phyloP scores from a whole-genome alignment of 495 filamentous ascomycete species.

The Aspergillus ellipticus region DNA sequence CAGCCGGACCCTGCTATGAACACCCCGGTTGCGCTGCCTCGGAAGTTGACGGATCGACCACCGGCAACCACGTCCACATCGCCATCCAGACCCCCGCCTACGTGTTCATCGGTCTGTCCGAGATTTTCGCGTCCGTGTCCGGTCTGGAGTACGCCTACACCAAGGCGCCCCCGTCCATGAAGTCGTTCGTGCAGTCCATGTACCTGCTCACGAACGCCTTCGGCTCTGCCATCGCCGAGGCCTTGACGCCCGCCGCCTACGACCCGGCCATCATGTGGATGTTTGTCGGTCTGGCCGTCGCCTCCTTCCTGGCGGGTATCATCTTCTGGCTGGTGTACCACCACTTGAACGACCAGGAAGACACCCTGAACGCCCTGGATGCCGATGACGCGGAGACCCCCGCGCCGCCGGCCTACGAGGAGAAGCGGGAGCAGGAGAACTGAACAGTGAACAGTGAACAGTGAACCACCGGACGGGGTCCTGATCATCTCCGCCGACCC shows the following conservation, averaged over 20 bases:
- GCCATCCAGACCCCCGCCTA: constrained; percentile 69
- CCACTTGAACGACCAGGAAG: constrained; percentile 43
- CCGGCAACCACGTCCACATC: constrained; percentile 54
- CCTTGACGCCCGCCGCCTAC: constrained; percentile 60
- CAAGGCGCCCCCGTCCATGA: constrained; percentile 80
- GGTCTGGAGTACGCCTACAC: constrained; percentile 75
- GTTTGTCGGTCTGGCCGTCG: constrained; percentile 58
- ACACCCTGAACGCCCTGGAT: constrained; percentile 47
- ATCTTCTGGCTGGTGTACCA: constrained; percentile 45
- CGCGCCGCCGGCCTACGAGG: neutral
- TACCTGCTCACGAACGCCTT: constrained; percentile 73
- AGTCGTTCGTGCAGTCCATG: constrained; percentile 72
- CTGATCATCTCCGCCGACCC: neutral
- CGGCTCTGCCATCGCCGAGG: constrained; percentile 66
- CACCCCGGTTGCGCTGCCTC: constrained; percentile 33
- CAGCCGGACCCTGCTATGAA: constrained; percentile 49
- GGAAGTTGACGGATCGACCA: constrained; percentile 25
- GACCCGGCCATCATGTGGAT: constrained; percentile 71
- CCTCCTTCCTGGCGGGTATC: constrained; percentile 39
- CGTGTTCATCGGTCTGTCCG: constrained; percentile 66
- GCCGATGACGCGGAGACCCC: constrained; percentile 20
- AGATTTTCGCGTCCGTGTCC: constrained; percentile 72
- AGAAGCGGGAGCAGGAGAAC: constrained; percentile 7
- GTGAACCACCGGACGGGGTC: too few species aligned
- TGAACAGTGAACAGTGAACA: neutral